phyloP scores from a whole-genome alignment of 2,329 filamentous ascomycete species.

The Botrytis sinoallii region DNA sequence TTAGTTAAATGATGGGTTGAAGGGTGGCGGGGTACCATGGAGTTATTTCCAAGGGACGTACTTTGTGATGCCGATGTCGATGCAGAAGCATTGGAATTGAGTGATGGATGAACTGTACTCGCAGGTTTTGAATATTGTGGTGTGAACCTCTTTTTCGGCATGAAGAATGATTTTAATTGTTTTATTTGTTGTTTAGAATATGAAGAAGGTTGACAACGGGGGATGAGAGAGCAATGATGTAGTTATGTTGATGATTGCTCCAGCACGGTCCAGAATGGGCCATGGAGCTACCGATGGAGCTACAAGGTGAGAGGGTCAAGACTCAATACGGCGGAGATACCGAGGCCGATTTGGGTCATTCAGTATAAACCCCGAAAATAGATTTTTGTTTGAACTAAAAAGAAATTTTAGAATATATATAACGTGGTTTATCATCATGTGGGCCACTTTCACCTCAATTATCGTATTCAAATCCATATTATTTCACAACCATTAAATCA shows the following conservation, averaged over 20 bases:
- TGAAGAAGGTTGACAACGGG: not conserved
- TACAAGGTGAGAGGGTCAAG: not conserved
- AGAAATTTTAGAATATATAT: too few relatives aligned
- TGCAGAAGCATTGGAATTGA: constrained; percentile 39
- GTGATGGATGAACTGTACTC: constrained; percentile 51
- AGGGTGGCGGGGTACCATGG: constrained; percentile 2
- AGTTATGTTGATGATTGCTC: not conserved
- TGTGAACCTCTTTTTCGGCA: constrained; percentile 63
- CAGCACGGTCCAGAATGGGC: not conserved
- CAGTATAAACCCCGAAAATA: too few relatives aligned
- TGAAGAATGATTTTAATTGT: constrained; percentile 36
- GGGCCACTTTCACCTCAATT: too few relatives aligned
- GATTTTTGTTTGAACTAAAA: too few relatives aligned
- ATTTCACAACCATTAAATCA: too few relatives aligned
- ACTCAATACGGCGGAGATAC: too few relatives aligned
- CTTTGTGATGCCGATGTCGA: constrained; percentile 31
- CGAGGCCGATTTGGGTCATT: too few relatives aligned
- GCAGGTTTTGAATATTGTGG: constrained; percentile 56
- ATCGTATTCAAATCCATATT: too few relatives aligned
- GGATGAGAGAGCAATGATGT: not conserved
- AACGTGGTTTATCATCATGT: too few relatives aligned
- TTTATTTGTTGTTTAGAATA: not conserved
- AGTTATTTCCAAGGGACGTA: constrained; percentile 23
- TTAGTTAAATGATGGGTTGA: not conserved
- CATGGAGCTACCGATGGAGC: not conserved